These are phyloP conservation scores for Podospora didyma DNA, from an alignment of 495 filamentous ascomycete genomes.

Conservation along the genomic window DNA sequence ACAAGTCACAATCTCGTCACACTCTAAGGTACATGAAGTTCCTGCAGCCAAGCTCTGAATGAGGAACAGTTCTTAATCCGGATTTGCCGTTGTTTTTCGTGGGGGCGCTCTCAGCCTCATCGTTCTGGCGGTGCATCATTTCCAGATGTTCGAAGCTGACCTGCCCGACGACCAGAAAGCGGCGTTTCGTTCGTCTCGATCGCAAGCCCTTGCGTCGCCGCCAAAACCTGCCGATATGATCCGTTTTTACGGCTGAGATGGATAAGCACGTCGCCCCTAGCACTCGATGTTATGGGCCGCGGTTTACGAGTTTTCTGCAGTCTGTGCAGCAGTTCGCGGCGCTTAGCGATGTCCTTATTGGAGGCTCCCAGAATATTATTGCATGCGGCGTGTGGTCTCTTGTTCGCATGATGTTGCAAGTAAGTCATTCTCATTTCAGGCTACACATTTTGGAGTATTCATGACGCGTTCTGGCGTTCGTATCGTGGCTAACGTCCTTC, in stretches of 20 bases:
- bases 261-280: slow-evolving; percentile 18
- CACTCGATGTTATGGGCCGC: slow-evolving; percentile 29
- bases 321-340: slow-evolving; percentile 41
- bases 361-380: slow-evolving; percentile 42
- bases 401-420: slow-evolving; percentile 39
- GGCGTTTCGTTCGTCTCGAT: slow-evolving; percentile 19
- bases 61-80: no score
- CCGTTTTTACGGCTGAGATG: slow-evolving; percentile 39
- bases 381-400: slow-evolving; percentile 42
- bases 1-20: no score
- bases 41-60: no score
- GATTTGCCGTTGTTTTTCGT: no score
- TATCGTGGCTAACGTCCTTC: no score
- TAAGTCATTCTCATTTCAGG: no score
- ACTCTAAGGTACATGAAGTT: no score
- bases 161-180: slow-evolving; percentile 36
- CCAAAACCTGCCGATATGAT: slow-evolving; percentile 36
- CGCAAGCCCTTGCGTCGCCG: slow-evolving; percentile 12
- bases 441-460: no score
- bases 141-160: slow-evolving; percentile 34
- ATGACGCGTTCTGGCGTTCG: no score
- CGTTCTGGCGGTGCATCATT: no score
- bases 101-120: no score
- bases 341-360: slow-evolving; percentile 42
- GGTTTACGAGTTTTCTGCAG: slow-evolving; percentile 39